Base-by-base conservation (phyloP, 306 rosid species). In the Crataegus laevigata region DNA sequence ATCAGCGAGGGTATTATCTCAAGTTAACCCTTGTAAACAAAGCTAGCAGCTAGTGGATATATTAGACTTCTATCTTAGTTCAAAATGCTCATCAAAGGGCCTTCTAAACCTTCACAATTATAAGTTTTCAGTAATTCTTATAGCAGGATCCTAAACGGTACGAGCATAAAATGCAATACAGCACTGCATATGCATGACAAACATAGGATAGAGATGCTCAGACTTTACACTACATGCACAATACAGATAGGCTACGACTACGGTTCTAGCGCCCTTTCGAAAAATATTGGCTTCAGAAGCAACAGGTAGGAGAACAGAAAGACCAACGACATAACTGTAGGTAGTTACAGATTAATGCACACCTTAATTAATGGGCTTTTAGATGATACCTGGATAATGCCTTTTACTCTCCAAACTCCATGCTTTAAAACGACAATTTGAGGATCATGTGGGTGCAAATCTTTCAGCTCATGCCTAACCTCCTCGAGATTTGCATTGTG, bases 351-450 rank as follows among this genome's bases (percentile, higher is more conserved):
- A 60, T 73, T 36, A 42, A 45, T 0, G 24, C 69, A 43, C 73
- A 54, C 52, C 67, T 32, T 17, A 34, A 63, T 75, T 11, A 73
- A 66, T 24, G 72, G 30, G 32, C 52, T 45, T 60, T 54, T 3
- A 6, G 17, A 34, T 47, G 72, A 38, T 36, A 93, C 98, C 98
- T 93, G 98, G 72, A 93, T 93, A 76, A 93, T 93, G 79, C 98
- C 98, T 82, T 93, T 93, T 69, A 93, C 98, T 85, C 96, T 89
- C 98, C 98, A 93, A 73, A 93, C 94, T 62, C 96, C 98, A 75
- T 87, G 94, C 87, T 74, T 93, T 65, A 86, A 88, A 62, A 89
- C 93, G 52, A 90, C 98, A 73, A 93, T 82, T 78, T 90, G 87
- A 72, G 98, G 88, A 83, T 93, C 98, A 70, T 90, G 28, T 3